Evolutionary conservation across 2,329 filamentous ascomycete species (phyloP), one percentile per base, ranked within the genome.

Genomic region (Mycosphaerella sp.): DNA sequence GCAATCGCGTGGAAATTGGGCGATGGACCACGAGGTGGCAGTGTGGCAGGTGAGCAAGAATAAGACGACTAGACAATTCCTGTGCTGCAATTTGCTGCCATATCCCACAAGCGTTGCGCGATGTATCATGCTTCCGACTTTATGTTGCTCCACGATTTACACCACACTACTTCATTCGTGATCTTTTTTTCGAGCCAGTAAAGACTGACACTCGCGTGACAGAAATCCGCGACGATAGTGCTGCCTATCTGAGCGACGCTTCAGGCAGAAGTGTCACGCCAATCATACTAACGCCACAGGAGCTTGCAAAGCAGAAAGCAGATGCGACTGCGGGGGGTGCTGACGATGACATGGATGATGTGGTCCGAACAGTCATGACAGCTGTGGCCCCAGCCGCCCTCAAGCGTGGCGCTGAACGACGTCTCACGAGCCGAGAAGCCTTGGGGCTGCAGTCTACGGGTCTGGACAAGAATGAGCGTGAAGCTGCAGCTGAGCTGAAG

Each of bases 1-100:
- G 71, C 76, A 14, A 63, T 82, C 42, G 78, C 77, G n/a, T 80
- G 79, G 76, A 71, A 74, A 60, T 70, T 78, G 42, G 81, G 81
- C n/a, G 80, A 84, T 69, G 81, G 82, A 49, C 80, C 80, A 41
- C 73, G 73, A 45, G 74, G 76, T 54, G 75, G 75, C 57, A 69
- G 45, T 42, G 56, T 75, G 63, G 77, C 75, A 71, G 80, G 81
- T 84, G 75, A 79, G 77, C 64, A 49, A 48, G 52, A 56, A 41
- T 21, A 47, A 49, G 42, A 41, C 26, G 44, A 46, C 47, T 43
- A 32, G 36, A 42, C 31, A 34, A 14, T 45, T 32, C 34, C 23
- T 29, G 41, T 34, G 49, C 41, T 45, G 17, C 9, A 45, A 32
- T 40, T 34, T 43, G 34, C 50, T 36, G n/a, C 10, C 17, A 5